Evolutionary conservation across 192 early-diverging fungal genomes (phyloP).

Genomic region (Geosiphon pyriformis): DNA sequence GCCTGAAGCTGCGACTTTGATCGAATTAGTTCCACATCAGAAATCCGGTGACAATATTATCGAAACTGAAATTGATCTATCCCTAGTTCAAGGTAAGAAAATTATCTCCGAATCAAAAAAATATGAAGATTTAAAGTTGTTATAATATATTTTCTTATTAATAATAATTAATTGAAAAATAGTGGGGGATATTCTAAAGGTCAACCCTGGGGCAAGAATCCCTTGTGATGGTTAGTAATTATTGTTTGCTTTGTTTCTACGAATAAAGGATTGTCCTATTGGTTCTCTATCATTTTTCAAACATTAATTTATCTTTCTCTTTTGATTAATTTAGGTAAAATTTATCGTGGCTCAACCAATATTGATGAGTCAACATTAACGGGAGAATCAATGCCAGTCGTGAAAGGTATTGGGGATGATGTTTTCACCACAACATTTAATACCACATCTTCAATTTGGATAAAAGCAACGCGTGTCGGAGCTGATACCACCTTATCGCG

Average conservation of each 20-base stretch:
- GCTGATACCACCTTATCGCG: conserved; percentile 55
- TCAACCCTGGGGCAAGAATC: conserved; percentile 60
- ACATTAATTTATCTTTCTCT: too few relatives aligned
- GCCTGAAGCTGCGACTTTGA: conserved; percentile 63
- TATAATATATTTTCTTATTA: background rate
- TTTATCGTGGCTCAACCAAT: conserved; percentile 48
- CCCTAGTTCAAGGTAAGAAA: conserved; percentile 51
- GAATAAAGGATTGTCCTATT: background rate
- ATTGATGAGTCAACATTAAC: conserved; percentile 81
- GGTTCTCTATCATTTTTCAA: too few relatives aligned
- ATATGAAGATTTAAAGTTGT: background rate
- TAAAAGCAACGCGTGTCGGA: conserved; percentile 61
- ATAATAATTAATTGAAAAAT: conserved; percentile 30
- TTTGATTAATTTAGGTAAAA: conserved; percentile 30
- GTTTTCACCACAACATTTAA: conserved; percentile 67
- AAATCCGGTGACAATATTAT: conserved; percentile 24
- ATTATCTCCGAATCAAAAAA: too few relatives aligned
- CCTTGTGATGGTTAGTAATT: conserved; percentile 64
- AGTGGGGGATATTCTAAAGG: conserved; percentile 73
- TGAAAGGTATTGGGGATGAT: conserved; percentile 41
- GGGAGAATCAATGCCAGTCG: conserved; percentile 68
- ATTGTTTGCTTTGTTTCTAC: background rate
- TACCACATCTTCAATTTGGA: conserved; percentile 43
- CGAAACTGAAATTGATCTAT: conserved; percentile 44
- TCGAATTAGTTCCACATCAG: conserved; percentile 28